Conservation (phyloP, 2,329 filamentous ascomycete species). For the Botrytis tulipae region DNA sequence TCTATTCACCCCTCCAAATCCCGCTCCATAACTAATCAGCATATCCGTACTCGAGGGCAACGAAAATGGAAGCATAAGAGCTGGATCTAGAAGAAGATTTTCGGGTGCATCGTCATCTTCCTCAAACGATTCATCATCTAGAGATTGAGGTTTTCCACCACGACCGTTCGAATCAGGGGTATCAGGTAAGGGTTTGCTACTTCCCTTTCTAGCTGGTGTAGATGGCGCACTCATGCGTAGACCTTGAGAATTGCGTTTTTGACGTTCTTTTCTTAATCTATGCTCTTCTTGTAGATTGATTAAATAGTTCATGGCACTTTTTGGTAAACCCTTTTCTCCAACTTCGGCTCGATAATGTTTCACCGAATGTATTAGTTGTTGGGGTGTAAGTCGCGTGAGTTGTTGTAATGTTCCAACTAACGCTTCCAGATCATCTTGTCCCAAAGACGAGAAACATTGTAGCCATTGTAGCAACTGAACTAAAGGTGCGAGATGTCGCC, state of each 20-base stretch:
- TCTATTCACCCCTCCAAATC: slow-evolving; percentile 87
- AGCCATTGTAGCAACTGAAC: slow-evolving; percentile 96
- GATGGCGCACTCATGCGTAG: slow-evolving; percentile 42
- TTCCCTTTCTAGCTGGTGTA: slow-evolving; percentile 41
- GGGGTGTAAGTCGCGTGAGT: slow-evolving; percentile 76
- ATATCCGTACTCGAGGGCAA: slow-evolving; percentile 95
- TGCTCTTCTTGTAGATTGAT: slow-evolving; percentile 75
- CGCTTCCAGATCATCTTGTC: slow-evolving; percentile 79
- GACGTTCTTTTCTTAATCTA: slow-evolving; percentile 55
- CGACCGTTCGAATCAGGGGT: slow-evolving; percentile 44
- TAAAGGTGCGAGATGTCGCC: slow-evolving; percentile 81
- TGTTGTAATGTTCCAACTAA: slow-evolving; percentile 87
- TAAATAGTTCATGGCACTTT: slow-evolving; percentile 85
- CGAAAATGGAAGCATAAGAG: slow-evolving; percentile 91
- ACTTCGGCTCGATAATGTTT: slow-evolving; percentile 94
- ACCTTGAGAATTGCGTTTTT: slow-evolving; percentile 46
- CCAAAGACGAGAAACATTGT: slow-evolving; percentile 93
- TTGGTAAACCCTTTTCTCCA: slow-evolving; percentile 86
- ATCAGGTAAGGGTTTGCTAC: slow-evolving; percentile 46
- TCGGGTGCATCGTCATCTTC: slow-evolving; percentile 70
- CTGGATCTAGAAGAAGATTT: slow-evolving; percentile 79
- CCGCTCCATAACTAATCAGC: slow-evolving; percentile 91
- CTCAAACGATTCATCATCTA: slow-evolving; percentile 32
- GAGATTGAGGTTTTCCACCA: slow-evolving; percentile 31
- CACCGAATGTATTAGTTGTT: slow-evolving; percentile 87